Percentiles rank a stretch among this genome's conserved stretches.
Conservation (phyloP, 345 rosid species). For the Linum tenue region DNA sequence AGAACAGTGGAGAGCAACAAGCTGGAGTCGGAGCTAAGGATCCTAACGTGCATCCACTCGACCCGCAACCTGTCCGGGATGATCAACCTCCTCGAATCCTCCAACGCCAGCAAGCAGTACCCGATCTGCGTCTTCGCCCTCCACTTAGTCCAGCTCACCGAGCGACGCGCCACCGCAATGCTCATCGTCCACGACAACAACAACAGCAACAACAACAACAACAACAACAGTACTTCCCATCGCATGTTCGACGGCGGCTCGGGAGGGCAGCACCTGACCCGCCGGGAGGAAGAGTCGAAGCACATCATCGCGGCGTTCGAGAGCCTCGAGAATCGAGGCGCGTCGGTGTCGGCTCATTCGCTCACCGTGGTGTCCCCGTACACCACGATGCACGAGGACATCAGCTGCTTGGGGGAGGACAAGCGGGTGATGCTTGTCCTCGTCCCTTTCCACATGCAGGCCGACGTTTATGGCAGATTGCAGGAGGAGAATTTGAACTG, state of each 20-base stretch:
- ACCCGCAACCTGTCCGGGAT: conserved; percentile 30
- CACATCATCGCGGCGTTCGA: conserved; percentile 36
- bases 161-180: no score
- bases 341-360: no score
- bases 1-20: conserved; percentile 36
- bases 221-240: no score
- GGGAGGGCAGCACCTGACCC: conserved; percentile 2
- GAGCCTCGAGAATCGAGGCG: neutral
- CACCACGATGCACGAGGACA: no score
- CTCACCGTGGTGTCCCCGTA: no score
- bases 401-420: no score
- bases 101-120: conserved; percentile 43
- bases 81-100: conserved; percentile 39
- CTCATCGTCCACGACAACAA: conserved; percentile 39
- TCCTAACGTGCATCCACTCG: conserved; percentile 44
- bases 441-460: no score
- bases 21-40: conserved; percentile 34
- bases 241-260: neutral
- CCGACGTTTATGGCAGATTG: no score
- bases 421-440: no score
- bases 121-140: conserved; percentile 43
- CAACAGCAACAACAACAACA: no score
- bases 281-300: conserved; percentile 28
- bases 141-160: conserved; percentile 25
- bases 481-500: no score